Conservation (phyloP, 2,329 filamentous ascomycete genomes). For the Pseudofabraea citricarpa region DNA sequence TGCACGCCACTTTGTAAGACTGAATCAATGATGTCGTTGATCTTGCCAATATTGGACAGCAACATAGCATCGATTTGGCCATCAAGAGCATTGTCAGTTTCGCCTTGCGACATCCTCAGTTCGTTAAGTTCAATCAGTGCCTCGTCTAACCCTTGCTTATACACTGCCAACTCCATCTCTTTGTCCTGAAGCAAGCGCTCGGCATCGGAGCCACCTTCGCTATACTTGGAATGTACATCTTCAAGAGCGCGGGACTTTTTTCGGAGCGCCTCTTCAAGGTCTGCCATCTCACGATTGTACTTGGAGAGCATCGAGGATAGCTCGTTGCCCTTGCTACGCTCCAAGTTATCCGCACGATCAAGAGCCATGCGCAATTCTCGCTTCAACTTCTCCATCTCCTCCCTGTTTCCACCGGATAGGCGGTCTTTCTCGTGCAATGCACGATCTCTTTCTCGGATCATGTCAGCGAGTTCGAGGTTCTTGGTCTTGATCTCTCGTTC, state of each 20-base stretch:
- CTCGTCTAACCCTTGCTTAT: slow-evolving; percentile 97
- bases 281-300: slow-evolving; percentile 95
- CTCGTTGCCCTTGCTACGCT: slow-evolving; percentile 91
- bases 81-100: slow-evolving; percentile 76
- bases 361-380: slow-evolving; percentile 88
- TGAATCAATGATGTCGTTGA: slow-evolving; percentile 96
- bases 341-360: slow-evolving; percentile 86
- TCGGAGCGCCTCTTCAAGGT: slow-evolving; percentile 86
- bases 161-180: slow-evolving; percentile 96
- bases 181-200: slow-evolving; percentile 85
- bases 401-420: slow-evolving; percentile 77
- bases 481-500: slow-evolving; percentile 98
- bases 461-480: slow-evolving; percentile 96
- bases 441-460: slow-evolving; percentile 95
- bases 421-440: slow-evolving; percentile 92
- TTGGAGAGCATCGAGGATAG: slow-evolving; percentile 90
- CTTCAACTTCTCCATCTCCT: slow-evolving; percentile 91
- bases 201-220: slow-evolving; percentile 79
- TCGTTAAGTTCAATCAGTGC: slow-evolving; percentile 90
- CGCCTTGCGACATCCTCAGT: slow-evolving; percentile 69
- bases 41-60: slow-evolving; percentile 81
- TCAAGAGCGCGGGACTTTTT: slow-evolving; percentile 86
- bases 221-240: slow-evolving; percentile 71
- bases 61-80: slow-evolving; percentile 88
- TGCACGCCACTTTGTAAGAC: slow-evolving; percentile 90